Evolutionary conservation across 2,329 filamentous ascomycete species (phyloP).

Genomic region (Capronia americana): DNA sequence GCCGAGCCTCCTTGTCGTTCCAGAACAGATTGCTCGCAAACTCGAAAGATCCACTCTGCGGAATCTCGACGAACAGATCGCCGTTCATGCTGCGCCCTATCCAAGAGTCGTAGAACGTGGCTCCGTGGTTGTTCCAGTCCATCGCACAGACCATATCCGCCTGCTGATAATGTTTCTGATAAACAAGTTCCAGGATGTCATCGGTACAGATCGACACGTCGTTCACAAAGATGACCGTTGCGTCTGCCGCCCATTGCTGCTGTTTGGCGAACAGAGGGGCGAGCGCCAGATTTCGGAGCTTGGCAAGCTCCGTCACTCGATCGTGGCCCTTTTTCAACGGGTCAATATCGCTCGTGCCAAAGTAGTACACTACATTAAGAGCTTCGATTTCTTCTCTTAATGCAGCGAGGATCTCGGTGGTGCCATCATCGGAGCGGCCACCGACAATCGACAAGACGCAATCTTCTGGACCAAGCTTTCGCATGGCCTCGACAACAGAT

Average conservation of each 20-base stretch:
- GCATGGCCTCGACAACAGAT: conserved; percentile 58
- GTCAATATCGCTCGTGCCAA: conserved; percentile 51
- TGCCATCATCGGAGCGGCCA: conserved; percentile 62
- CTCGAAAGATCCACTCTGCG: conserved; percentile 58
- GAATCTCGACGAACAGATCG: conserved; percentile 63
- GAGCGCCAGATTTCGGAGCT: conserved; percentile 61
- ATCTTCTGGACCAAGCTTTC: conserved; percentile 58
- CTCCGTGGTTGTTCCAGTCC: conserved; percentile 61
- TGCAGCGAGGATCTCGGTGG: conserved; percentile 56
- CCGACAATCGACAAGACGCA: conserved; percentile 65
- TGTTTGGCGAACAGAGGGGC: conserved; percentile 50
- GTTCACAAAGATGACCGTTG: conserved; percentile 61
- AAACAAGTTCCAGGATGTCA: conserved; percentile 63
- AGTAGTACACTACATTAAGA: conserved; percentile 37
- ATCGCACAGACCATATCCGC: conserved; percentile 66
- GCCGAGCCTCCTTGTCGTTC: conserved; percentile 51
- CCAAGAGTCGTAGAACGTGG: conserved; percentile 66
- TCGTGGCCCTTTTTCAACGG: conserved; percentile 47
- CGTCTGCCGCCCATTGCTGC: conserved; percentile 43
- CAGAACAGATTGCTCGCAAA: conserved; percentile 60
- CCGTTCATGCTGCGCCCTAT: conserved; percentile 60
- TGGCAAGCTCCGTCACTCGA: conserved; percentile 57
- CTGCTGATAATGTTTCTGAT: conserved; percentile 54
- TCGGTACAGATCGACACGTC: conserved; percentile 61
- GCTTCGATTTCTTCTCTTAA: conserved; percentile 51